Percentiles rank a stretch among this genome's conserved stretches.
Conservation (phyloP, 164 flowering plant genomes). For the Vitis labrusca region DNA sequence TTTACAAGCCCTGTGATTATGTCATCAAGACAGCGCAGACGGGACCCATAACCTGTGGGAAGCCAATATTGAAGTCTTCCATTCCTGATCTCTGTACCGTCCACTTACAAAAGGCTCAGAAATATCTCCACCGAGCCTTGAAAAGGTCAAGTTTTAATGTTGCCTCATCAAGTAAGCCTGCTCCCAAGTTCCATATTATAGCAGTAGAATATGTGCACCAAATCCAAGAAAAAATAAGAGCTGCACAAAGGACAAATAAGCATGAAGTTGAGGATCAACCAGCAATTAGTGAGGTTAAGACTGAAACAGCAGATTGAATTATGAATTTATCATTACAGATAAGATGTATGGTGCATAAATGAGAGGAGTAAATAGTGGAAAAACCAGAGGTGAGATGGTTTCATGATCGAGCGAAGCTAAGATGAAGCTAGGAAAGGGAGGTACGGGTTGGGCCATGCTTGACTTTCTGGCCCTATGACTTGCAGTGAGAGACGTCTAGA, state of each 20-base stretch:
- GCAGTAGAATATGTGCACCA: conserved; percentile 70
- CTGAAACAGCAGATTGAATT: conserved; percentile 20
- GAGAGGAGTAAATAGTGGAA: no score
- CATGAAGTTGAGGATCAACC: conserved; percentile 23
- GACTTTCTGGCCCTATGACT: no score
- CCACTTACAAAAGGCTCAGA: conserved; percentile 25
- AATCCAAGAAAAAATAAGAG: conserved; percentile 68
- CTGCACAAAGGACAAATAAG: conserved; percentile 20
- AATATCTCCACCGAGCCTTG: conserved; percentile 50
- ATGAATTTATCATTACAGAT: no score
- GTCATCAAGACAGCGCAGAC: conserved; percentile 58
- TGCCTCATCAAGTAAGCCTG: conserved; percentile 55
- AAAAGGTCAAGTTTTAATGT: conserved; percentile 73
- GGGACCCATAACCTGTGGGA: conserved; percentile 60
- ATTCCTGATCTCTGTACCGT: conserved; percentile 58
- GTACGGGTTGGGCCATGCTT: no score
- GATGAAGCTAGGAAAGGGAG: no score
- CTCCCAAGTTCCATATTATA: conserved; percentile 19
- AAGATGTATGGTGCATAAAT: no score
- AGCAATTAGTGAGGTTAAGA: conserved; percentile 24
- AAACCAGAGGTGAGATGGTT: no score
- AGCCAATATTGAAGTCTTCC: conserved; percentile 60
- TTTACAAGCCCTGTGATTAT: conserved; percentile 66
- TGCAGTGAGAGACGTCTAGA: no score
- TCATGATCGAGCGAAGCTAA: no score